Base-by-base conservation (phyloP, 2,329 filamentous ascomycete genomes). In the Microcyclosporella mali region DNA sequence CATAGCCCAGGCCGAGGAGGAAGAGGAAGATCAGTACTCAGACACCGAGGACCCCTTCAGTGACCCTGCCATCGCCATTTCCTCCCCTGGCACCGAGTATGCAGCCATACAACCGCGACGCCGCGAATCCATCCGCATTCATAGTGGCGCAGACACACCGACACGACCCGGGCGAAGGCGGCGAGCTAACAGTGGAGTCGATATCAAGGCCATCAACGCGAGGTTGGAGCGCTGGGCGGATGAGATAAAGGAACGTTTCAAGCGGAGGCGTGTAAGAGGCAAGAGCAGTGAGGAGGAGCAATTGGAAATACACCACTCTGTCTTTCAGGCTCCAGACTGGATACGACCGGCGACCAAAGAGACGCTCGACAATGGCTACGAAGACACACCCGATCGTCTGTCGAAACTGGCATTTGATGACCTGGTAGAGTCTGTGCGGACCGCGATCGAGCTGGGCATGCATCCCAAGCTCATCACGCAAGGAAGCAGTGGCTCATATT, bases 201-300 rank as follows among this genome's bases (percentile, higher is more conserved):
- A 98, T 61, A 85, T 98, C 62, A 97, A 97, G 65, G 92, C 92
- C 47, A 97, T 98, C 68, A 98, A 98, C 66, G 89, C 90, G 46
- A 78, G 92, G 17, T 72, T 98, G 18, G 92, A 98, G 68, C 78
- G 86, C 62, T 98, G 92, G 92, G 92, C 92, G 12, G 92, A 97
- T 57, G 92, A 98, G 69, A 97, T 98, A 59, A 89, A 92, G 21
- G 85, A 88, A 55, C 92, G 94, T 58, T 97, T 98, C 76, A 97
- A 95, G 71, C 86, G 89, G 52, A 74, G 78, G 55, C 82, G 82
- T 57, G 80, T 84, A 41, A 87, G 82, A 62, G 85, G 83, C 37
- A 83, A 80, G 58, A 78, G 77, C 6, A 69, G 81, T 33, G 86
- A 94, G 53, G 87, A 94, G 55, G 87, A 94, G 64, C 82, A 82